A percentile compares a stretch with the other conserved stretches of the same genome.
These are phyloP conservation scores for Suhomyces anneliseae DNA, from an alignment of 1,139 yeast genomes.

Conservation along the genomic window DNA sequence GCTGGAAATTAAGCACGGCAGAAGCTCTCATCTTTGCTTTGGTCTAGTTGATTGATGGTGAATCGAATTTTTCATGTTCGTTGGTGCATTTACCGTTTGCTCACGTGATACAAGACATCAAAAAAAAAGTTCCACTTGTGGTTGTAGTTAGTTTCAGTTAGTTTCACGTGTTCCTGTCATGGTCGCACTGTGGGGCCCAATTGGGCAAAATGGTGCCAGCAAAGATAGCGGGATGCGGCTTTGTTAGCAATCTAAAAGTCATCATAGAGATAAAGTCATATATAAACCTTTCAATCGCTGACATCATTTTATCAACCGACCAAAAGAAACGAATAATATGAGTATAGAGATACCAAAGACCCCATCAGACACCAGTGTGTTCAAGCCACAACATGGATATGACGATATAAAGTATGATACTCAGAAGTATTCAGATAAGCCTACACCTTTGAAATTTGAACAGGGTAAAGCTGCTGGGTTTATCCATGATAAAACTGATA, in stretches of 20 bases:
- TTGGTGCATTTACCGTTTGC: not conserved
- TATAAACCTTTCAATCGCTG: not conserved
- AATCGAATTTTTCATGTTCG: constrained; percentile 4
- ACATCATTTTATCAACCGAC: not conserved
- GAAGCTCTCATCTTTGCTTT: constrained; percentile 54
- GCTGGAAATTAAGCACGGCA: constrained; percentile 51
- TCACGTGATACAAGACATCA: not conserved
- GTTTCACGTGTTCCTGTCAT: no score
- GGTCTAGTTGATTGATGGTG: not conserved
- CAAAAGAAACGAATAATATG: constrained; percentile 12
- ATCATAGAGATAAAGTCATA: not conserved
- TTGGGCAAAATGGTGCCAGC: constrained; percentile 8
- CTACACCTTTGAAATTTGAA: constrained; percentile 34
- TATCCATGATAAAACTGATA: constrained; percentile 32
- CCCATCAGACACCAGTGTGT: constrained; percentile 31
- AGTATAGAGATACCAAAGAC: constrained; percentile 25
- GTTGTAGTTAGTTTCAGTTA: no score
- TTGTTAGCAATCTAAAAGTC: constrained; percentile 5
- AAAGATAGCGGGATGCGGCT: constrained; percentile 1
- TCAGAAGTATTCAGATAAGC: constrained; percentile 35
- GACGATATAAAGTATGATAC: constrained; percentile 31
- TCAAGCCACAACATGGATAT: constrained; percentile 36
- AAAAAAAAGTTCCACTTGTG: not conserved
- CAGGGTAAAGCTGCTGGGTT: constrained; percentile 32
- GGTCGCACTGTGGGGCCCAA: constrained; percentile 1